Evolutionary conservation across 2,329 filamentous ascomycete species (phyloP).

Genomic region (Endothia cerciana): DNA sequence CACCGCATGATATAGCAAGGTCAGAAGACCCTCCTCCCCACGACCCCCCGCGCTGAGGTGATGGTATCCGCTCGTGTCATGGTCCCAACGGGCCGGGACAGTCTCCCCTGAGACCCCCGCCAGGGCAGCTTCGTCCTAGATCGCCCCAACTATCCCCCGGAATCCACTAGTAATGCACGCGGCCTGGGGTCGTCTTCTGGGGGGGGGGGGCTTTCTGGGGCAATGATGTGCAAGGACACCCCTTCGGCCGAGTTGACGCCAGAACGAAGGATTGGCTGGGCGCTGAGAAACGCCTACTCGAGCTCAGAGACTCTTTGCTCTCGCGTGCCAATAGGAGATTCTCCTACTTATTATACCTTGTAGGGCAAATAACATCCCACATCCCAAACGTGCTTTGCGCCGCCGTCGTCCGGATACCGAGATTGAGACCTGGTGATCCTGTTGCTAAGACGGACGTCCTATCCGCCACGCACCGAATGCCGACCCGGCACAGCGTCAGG

Average conservation of each 20-base stretch:
- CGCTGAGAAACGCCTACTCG: not conserved
- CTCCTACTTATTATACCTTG: too few relatives aligned
- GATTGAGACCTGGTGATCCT: not conserved
- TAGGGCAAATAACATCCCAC: not conserved
- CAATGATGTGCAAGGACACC: constrained; percentile 14
- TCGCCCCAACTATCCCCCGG: constrained; percentile 25
- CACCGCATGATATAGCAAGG: too few relatives aligned
- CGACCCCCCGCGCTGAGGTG: not conserved
- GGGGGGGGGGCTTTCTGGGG: constrained; percentile 13
- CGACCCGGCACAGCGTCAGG: too few relatives aligned
- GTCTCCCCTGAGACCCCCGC: not conserved
- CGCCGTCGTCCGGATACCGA: not conserved
- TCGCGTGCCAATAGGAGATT: not conserved
- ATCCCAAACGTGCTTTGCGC: not conserved
- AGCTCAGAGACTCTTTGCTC: not conserved
- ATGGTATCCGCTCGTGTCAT: not conserved
- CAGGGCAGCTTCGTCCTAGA: constrained; percentile 8
- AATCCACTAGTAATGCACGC: constrained; percentile 18
- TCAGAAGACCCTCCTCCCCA: too few relatives aligned
- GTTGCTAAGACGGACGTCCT: constrained; percentile 1
- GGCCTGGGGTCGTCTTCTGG: too few relatives aligned
- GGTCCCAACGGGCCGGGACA: constrained; percentile 11
- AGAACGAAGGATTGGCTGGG: constrained; percentile 15
- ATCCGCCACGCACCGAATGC: too few relatives aligned
- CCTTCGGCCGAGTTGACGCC: constrained; percentile 13